These are phyloP conservation scores for Ophiostoma sp. DNA, from an alignment of 2,329 filamentous ascomycete genomes.

Conservation along the genomic window DNA sequence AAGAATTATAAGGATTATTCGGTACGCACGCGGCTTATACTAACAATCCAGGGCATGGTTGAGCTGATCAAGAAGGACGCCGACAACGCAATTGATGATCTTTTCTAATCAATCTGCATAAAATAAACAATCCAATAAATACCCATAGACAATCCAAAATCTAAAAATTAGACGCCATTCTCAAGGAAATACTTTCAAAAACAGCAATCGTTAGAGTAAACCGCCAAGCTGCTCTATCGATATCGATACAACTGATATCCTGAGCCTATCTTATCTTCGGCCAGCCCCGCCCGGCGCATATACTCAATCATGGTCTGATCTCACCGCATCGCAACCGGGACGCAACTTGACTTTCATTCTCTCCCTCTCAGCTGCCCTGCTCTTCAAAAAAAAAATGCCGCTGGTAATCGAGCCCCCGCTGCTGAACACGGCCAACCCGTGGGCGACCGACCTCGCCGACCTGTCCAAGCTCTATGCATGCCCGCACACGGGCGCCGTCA, in stretches of 20 bases:
- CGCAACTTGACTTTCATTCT: too few species aligned
- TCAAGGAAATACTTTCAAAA: background rate
- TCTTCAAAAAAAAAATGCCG: constrained; percentile 41
- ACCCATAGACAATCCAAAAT: background rate
- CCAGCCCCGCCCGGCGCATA: constrained; percentile 24
- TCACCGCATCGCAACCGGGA: background rate
- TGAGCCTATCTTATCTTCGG: constrained; percentile 29
- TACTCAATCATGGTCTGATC: background rate
- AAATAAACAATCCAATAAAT: background rate
- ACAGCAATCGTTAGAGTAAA: constrained; percentile 22
- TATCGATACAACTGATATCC: background rate
- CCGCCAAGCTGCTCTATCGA: constrained; percentile 16
- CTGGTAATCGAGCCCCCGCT: constrained; percentile 58
- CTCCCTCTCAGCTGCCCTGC: background rate
- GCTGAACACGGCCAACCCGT: constrained; percentile 70
- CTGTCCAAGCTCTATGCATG: constrained; percentile 57
- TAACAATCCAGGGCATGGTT: constrained; percentile 70
- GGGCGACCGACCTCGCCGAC: constrained; percentile 63
- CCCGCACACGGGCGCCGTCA: constrained; percentile 64
- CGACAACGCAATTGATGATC: constrained; percentile 82
- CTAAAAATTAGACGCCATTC: background rate
- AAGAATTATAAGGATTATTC: background rate
- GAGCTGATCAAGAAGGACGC: constrained; percentile 90
- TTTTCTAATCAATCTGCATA: constrained; percentile 51
- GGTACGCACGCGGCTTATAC: constrained; percentile 3